A percentile compares a stretch with the other conserved stretches of the same genome.
These are phyloP conservation scores for Fraxinus baroniana DNA, from an alignment of 305 asterid genomes.

Conservation along the genomic window DNA sequence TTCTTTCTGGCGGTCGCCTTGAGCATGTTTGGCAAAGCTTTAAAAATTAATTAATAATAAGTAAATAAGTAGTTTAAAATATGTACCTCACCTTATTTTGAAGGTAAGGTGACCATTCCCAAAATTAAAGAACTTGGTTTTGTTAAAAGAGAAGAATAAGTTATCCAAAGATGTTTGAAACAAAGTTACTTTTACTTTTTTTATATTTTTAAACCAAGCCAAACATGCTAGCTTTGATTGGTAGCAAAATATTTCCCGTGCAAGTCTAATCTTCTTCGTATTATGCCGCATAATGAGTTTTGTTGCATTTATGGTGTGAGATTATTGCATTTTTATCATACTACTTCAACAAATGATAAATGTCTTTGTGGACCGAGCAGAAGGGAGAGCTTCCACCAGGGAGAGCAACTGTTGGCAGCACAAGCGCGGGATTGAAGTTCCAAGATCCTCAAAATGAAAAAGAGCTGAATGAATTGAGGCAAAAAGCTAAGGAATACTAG, in stretches of 20 bases:
- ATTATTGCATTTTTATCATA: not conserved
- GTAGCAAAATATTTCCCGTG: not conserved
- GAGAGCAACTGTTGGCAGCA: constrained; percentile 52
- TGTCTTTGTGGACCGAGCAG: constrained; percentile 37
- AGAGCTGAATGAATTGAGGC: constrained; percentile 83
- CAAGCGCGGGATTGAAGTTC: constrained; percentile 48
- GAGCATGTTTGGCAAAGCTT: not conserved
- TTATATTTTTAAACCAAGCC: not conserved
- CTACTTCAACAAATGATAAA: not conserved
- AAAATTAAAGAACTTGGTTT: not conserved
- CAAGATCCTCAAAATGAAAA: constrained; percentile 85
- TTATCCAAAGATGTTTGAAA: not conserved
- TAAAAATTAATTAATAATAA: not conserved
- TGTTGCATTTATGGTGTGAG: not conserved
- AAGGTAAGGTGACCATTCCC: not conserved
- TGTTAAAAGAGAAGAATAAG: not conserved
- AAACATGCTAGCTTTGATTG: not conserved
- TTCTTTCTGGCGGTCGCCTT: not conserved
- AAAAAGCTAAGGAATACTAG: constrained; percentile 71
- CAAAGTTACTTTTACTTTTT: not conserved
- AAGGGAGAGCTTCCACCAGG: constrained; percentile 97
- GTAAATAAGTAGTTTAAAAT: not conserved
- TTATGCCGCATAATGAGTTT: not conserved
- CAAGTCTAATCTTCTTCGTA: not conserved
- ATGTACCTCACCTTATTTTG: not conserved